A percentile compares a stretch with the other conserved stretches of the same genome.
Evolutionary conservation across 257 asterid species (phyloP).

Genomic region (Solanum rostratum): DNA sequence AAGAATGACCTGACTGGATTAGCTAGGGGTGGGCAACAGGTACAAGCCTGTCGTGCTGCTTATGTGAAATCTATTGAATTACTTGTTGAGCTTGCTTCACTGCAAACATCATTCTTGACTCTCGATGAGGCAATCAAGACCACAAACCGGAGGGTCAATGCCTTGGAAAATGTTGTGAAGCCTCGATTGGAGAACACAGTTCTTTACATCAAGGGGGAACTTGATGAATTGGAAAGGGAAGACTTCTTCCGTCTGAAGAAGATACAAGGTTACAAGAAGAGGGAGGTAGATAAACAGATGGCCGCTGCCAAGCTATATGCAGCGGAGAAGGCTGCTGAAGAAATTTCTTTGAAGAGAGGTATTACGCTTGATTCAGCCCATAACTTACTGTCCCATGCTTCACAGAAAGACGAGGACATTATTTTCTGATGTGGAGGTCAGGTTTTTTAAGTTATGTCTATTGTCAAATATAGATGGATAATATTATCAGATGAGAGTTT

Average conservation of each 20-base stretch:
- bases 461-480: background rate
- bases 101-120: conserved; percentile 41
- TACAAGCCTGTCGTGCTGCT: conserved; percentile 36
- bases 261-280: conserved; percentile 39
- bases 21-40: conserved; percentile 43
- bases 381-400: conserved; percentile 10
- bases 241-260: conserved; percentile 44
- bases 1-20: conserved; percentile 42
- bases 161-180: conserved; percentile 37
- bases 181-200: conserved; percentile 41
- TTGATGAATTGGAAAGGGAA: conserved; percentile 42
- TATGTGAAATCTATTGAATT: conserved; percentile 39
- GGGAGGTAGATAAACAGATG: conserved; percentile 24
- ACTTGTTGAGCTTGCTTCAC: conserved; percentile 40
- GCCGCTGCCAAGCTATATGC: conserved; percentile 27
- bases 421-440: conserved; percentile 22
- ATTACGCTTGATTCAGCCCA: conserved; percentile 14
- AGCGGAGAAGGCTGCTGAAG: conserved; percentile 18
- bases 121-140: conserved; percentile 45
- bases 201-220: conserved; percentile 36
- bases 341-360: conserved; percentile 22
- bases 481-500: background rate
- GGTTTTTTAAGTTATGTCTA: background rate
- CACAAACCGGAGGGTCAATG: conserved; percentile 44
- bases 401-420: conserved; percentile 29